Conservation (phyloP, 768 basidiomycete species). For the Trametes sanguinea region DNA sequence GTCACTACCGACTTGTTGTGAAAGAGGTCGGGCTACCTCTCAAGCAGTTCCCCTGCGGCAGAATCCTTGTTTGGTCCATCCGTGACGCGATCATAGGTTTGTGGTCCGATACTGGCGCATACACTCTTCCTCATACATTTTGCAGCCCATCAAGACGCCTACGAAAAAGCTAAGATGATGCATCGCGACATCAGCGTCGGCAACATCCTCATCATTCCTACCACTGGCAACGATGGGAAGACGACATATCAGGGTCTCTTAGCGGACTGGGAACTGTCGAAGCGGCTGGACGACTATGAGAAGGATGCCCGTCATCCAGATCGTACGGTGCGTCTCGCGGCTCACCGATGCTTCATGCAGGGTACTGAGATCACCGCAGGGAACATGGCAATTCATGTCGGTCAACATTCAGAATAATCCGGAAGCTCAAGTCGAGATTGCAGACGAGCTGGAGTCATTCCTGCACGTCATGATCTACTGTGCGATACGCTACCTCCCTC, state of each 20-base stretch:
- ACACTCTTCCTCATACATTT: background rate
- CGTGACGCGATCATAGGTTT: no score
- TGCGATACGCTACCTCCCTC: conserved; percentile 4
- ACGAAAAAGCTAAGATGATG: background rate
- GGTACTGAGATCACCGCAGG: conserved; percentile 1
- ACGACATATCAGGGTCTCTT: background rate
- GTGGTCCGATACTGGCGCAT: no score
- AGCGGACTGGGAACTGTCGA: conserved; percentile 14
- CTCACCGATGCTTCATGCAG: background rate
- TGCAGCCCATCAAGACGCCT: conserved; percentile 12
- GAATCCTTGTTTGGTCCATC: no score
- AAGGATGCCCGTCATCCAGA: background rate
- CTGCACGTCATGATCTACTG: conserved; percentile 14
- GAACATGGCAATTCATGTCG: conserved; percentile 28
- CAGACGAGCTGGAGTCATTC: conserved; percentile 13
- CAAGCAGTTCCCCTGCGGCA: no score
- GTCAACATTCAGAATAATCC: background rate
- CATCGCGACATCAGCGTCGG: conserved; percentile 19
- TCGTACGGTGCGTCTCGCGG: background rate
- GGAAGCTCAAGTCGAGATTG: no score
- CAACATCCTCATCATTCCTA: conserved; percentile 11
- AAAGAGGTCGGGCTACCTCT: no score
- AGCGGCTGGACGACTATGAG: background rate
- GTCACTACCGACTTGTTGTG: no score
- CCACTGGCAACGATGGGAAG: background rate